Evolutionary conservation across 2,329 filamentous ascomycete species (phyloP).

Genomic region (Incumbomyces delicatus): DNA sequence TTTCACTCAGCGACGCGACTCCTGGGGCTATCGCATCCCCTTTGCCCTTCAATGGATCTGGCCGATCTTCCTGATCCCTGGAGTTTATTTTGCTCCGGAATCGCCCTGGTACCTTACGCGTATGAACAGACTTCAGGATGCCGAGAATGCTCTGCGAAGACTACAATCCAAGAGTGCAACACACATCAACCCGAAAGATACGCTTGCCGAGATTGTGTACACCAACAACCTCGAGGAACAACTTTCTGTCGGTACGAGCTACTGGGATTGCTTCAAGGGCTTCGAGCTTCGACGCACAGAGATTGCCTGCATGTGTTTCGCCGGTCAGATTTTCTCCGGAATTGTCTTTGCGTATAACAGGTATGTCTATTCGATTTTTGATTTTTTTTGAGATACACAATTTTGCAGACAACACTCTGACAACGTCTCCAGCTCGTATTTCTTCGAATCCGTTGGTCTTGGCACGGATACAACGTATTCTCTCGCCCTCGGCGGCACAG

Average conservation of each 20-base stretch:
- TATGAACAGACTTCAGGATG: constrained; percentile 13
- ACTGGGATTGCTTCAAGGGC: constrained; percentile 75
- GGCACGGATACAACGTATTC: too few species aligned
- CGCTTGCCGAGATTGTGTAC: constrained; percentile 29
- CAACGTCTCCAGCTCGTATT: too few species aligned
- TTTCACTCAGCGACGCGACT: constrained; percentile 4
- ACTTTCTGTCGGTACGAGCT: constrained; percentile 34
- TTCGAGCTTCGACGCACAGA: constrained; percentile 68
- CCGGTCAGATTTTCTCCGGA: constrained; percentile 54
- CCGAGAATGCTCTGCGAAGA: too few species aligned
- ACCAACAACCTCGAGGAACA: constrained; percentile 26
- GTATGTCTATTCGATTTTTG: too few species aligned
- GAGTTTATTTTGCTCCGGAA: constrained; percentile 13
- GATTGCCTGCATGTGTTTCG: constrained; percentile 55
- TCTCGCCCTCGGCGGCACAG: too few species aligned
- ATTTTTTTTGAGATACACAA: too few species aligned
- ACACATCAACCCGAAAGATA: constrained; percentile 15
- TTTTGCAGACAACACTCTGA: too few species aligned
- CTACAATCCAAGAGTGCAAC: constrained; percentile 6
- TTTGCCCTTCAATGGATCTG: constrained; percentile 21
- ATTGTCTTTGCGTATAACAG: constrained; percentile 54
- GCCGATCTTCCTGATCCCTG: constrained; percentile 12
- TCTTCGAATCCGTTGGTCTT: constrained; percentile 46
- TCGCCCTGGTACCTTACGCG: constrained; percentile 13
- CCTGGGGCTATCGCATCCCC: constrained; percentile 15